Evolutionary conservation across 2,329 filamentous ascomycete species (phyloP), one percentile per base, ranked within the genome.

Genomic region (Claviceps sp.): DNA sequence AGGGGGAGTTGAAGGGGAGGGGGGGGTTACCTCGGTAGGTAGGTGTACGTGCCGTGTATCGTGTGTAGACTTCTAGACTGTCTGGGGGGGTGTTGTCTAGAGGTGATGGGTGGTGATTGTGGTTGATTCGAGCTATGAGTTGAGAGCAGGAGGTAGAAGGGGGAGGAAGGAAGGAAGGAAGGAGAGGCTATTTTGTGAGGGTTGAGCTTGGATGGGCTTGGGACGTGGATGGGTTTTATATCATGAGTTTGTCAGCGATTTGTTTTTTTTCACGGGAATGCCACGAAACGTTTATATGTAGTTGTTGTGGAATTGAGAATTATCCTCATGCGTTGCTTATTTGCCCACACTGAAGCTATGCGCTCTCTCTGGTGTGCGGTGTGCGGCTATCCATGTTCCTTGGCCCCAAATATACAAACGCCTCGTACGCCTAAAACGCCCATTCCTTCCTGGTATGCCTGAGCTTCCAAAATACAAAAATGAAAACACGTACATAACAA

Each of bases 1-100:
- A 55, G 49, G 55, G 56, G 47, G 49, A 50, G 45, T 30, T 52
- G 49, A 18, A 37, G 50, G n/a, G 11, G 37, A 46, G 3, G 16
- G 30, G 42, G 37, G 42, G 18, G 16, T 22, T 44, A 22, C 34
- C 46, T n/a, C 22, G 46, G 48, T 38, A 38, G 37, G 6, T 24
- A 24, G 24, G 4, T 24, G 24, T 26, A 26, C 24, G 6, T 43
- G 9, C 4, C 18, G 13, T 40, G 8, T 9, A 8, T 8, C 26
- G 26, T 30, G 26, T 24, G 24, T 26, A 26, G 22, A 22, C 22
- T 26, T 26, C 6, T 26, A 9, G 26, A 30, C 26, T 30, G 26
- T 8, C 26, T 9, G 26, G 26, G 26, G 26, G 24, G 1, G 24
- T 9, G 2, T 30, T 34, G 9, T 11, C 30, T 34, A 34, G 9